phyloP scores from a whole-genome alignment of 2,329 filamentous ascomycete genomes.

The Trichoderma sp. region DNA sequence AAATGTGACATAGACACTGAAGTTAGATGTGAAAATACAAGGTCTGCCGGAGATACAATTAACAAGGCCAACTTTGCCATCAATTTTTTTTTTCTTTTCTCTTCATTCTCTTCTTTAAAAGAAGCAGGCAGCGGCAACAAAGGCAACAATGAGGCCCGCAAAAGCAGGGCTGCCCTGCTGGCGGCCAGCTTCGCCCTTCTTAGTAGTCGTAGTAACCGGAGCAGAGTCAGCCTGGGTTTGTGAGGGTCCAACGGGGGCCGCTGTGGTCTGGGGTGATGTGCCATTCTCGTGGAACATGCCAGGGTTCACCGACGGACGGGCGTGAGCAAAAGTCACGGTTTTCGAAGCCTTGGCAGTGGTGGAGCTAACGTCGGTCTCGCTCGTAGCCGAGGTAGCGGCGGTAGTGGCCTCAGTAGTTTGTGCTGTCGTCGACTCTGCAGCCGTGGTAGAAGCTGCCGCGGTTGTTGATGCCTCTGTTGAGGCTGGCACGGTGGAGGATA shows the following conservation, averaged over 20 bases:
- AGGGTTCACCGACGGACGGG: constrained; percentile 38
- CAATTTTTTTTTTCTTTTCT: neutral
- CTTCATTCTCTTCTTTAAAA: constrained; percentile 38
- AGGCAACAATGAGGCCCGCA: constrained; percentile 57
- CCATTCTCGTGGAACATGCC: constrained; percentile 59
- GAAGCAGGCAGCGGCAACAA: constrained; percentile 55
- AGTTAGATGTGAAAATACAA: constrained; percentile 18
- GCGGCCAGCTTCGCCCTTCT: constrained; percentile 49
- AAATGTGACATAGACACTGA: constrained; percentile 24
- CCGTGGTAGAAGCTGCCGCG: constrained; percentile 26
- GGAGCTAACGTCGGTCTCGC: constrained; percentile 5
- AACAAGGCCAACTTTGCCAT: constrained; percentile 28
- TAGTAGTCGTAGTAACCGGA: constrained; percentile 39
- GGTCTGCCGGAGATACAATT: constrained; percentile 21
- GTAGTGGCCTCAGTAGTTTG: constrained; percentile 20
- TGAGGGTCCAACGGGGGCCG: constrained; percentile 27
- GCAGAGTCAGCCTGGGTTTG: constrained; percentile 33
- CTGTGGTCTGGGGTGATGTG: constrained; percentile 32
- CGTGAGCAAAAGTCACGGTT: constrained; percentile 41
- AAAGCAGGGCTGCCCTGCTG: constrained; percentile 54
- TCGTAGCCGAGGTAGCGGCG: constrained; percentile 22
- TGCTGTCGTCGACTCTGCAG: constrained; percentile 25
- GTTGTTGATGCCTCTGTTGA: constrained; percentile 24
- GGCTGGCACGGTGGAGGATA: constrained; percentile 28
- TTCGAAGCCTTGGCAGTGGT: constrained; percentile 27